phyloP scores from a whole-genome alignment of 2,329 filamentous ascomycete species.

The Trichoderma cornu-damae region DNA sequence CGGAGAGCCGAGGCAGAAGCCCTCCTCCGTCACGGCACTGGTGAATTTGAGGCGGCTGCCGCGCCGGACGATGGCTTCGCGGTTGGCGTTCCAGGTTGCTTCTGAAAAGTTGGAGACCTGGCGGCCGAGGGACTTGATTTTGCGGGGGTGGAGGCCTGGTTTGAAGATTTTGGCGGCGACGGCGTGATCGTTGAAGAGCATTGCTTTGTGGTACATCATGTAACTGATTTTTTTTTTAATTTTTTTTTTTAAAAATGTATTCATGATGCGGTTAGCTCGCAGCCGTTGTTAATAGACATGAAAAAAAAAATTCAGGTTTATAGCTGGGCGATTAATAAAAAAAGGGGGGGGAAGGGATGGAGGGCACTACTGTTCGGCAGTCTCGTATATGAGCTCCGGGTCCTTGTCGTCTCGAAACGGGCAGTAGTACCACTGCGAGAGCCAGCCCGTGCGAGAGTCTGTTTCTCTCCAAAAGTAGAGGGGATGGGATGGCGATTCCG shows the following conservation, averaged over 20 bases:
- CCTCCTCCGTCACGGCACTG: conserved; percentile 31
- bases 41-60: conserved; percentile 59
- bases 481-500: conserved; percentile 5
- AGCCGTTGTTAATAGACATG: too few species aligned
- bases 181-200: conserved; percentile 43
- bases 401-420: conserved; percentile 42
- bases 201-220: conserved; percentile 52
- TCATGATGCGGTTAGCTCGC: background rate
- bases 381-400: conserved; percentile 39
- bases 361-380: conserved; percentile 52
- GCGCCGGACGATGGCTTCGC: conserved; percentile 50
- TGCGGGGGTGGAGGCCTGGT: conserved; percentile 38
- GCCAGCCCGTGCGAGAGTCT: conserved; percentile 46
- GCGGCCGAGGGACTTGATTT: conserved; percentile 52
- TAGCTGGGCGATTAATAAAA: too few species aligned
- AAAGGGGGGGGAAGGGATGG: too few species aligned
- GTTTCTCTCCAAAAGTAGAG: conserved; percentile 48
- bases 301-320: too few species aligned
- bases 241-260: too few species aligned
- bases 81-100: conserved; percentile 46
- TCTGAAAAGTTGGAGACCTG: conserved; percentile 49
- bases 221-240: conserved; percentile 37
- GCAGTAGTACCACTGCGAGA: conserved; percentile 59
- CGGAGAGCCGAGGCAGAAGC: conserved; percentile 25
- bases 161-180: conserved; percentile 46